Base-by-base conservation (phyloP, 2,329 filamentous ascomycete species). In the Botrytis hyacinthi region DNA sequence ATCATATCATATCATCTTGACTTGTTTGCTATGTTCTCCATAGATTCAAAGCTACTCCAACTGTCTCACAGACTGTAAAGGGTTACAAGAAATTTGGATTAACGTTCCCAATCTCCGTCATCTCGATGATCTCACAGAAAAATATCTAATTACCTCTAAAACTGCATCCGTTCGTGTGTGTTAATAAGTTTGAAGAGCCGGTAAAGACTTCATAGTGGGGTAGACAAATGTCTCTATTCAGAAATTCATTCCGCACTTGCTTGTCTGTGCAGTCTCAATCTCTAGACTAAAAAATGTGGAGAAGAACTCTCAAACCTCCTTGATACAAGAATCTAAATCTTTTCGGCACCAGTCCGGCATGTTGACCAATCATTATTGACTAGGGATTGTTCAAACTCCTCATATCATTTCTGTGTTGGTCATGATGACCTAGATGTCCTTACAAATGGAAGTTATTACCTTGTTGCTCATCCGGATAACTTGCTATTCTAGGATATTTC, bases 261-360 rank as follows among this genome's bases (percentile, higher is more conserved):
- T 26, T 32, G 66, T 59, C 48, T 57, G 66, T 69, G 48, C 48
- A 9, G 46, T 42, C 66, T 57, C 35, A 32, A 68, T 9, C 66
- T 68, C 66, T 69, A 42, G 48, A 57, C n/a, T 32, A 66, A 14
- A 16, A 29, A 18, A 18, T 35, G 65, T 57, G 37, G 37, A 42
- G 51, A 57, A 57, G 10, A 42, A 59, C 66, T 69, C 48, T 69
- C 66, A 69, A 69, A 69, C 66, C 66, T 42, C 66, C 51, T 67
- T 54, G 32, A 54, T 54, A 67, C 46, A 4, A 44, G 22, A 32
- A 20, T 57, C n/a, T 44, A 32, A 67, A 54, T 69, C 32, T 42
- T 57, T 69, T 69, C 48, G 48, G 66, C 48, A 26, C 66, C 29
- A 57, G 26, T 42, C 48, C 48, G 51, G 51, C 57, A 9, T 57